A percentile compares a stretch with the other conserved stretches of the same genome.
phyloP scores from a whole-genome alignment of 2,329 filamentous ascomycete species.

The Diaporthe australafricana region DNA sequence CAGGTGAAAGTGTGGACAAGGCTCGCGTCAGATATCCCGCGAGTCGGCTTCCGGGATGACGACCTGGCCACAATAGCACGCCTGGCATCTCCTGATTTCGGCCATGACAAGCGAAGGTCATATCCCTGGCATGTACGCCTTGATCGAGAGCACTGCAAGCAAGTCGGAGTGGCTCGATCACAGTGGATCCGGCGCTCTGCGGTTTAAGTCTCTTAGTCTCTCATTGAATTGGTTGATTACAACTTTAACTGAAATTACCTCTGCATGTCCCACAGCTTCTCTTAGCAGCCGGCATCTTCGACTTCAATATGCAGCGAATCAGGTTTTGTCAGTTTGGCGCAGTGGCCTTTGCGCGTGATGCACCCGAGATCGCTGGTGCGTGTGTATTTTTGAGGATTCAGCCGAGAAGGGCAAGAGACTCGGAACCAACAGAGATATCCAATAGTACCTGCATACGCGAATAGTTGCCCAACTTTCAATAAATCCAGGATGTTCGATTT shows the following conservation, averaged over 20 bases:
- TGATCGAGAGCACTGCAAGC: slow-evolving; percentile 5
- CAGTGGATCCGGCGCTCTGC: neutral
- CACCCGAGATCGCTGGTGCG: no score
- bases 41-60: neutral
- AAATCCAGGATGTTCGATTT: neutral
- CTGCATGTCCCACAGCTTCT: slow-evolving; percentile 4
- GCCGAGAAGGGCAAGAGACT: no score
- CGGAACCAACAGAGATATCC: neutral
- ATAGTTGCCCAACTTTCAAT: neutral
- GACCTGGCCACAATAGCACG: neutral
- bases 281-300: neutral
- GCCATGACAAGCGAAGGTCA: neutral
- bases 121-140: neutral
- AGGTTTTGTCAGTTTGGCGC: neutral
- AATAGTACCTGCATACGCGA: neutral
- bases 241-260: neutral
- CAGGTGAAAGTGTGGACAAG: neutral
- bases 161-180: neutral
- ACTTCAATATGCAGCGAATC: no score
- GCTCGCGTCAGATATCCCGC: neutral
- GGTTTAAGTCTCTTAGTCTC: neutral
- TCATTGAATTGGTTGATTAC: neutral
- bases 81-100: neutral
- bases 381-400: no score
- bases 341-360: neutral